Evolutionary conservation across 176 grass and related monocot species (phyloP), one percentile per base, ranked within the genome.

Genomic region (Elaeis guineensis): DNA sequence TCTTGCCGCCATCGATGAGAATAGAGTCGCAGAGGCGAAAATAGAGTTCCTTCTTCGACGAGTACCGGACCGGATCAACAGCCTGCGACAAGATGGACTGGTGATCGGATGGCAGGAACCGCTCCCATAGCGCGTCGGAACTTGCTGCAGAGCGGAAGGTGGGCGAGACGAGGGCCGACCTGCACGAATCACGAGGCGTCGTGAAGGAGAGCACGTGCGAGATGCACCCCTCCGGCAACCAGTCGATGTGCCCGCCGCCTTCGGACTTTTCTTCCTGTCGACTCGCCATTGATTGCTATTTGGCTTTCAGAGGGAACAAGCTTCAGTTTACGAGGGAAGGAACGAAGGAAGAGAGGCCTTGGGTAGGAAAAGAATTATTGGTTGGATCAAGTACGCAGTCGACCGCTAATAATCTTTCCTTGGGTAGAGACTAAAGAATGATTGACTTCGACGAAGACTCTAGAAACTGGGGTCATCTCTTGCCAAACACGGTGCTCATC

Each of bases 201-300:
- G 82, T 85, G 15, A 73, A 64, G 58, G 82, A 69, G 28, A 85
- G 66, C 5, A 58, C 77, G n/a, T 69, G 69, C 44, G 72, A 67
- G 77, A 85, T 32, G 63, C 77, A 80, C 16, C 3, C 64, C 72
- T 72, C 72, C 23, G 82, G 82, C 32, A 35, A 35, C 32, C 7
- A 9, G 32, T 7, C 6, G 32, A 35, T 9, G 32, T 32, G 30
- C 30, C 30, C 6, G 7, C 30, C 5, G 25, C 25, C 25, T 25
- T 25, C 25, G 25, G 25, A 25, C n/a, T n/a, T n/a, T n/a, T 22
- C 25, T 25, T 4, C 3, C 25, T 22, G 25, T 25, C 25, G 25
- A 1, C 25, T 25, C 3, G 25, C 25, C 25, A 25, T 25, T 25
- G 25, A 25, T 25, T 25, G 25, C 25, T 25, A 25, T 25, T 25